Conservation (phyloP, 2,329 filamentous ascomycete genomes). For the Talaromyces sp. region DNA sequence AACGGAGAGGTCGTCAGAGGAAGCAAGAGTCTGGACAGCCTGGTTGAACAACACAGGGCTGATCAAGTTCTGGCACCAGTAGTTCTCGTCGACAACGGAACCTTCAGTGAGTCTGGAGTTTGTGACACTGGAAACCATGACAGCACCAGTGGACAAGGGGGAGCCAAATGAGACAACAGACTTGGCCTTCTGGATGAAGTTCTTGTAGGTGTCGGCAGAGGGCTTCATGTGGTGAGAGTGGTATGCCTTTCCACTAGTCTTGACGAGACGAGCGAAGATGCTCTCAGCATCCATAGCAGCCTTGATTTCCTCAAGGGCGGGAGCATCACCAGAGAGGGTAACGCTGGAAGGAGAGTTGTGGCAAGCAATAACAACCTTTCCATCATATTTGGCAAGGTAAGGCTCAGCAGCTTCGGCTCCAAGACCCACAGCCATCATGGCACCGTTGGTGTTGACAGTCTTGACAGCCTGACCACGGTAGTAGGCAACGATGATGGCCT, state of each 20-base stretch:
- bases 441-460: conserved; percentile 13
- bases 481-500: conserved; percentile 41
- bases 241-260: conserved; percentile 24
- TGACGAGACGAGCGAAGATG: conserved; percentile 24
- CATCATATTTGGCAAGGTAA: conserved; percentile 15
- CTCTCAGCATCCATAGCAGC: conserved; percentile 19
- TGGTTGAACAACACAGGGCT: conserved; percentile 12
- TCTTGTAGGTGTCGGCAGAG: conserved; percentile 29
- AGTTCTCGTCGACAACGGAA: not conserved
- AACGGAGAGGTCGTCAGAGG: not conserved
- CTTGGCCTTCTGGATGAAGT: not conserved
- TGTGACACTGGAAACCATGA: conserved; percentile 2
- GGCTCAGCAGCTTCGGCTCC: conserved; percentile 3
- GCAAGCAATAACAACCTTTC: conserved; percentile 31
- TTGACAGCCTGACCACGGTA: conserved; percentile 32
- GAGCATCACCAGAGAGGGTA: conserved; percentile 35
- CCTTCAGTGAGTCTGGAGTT: not conserved
- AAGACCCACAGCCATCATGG: conserved; percentile 25
- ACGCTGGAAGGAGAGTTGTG: conserved; percentile 38
- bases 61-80: conserved; percentile 13
- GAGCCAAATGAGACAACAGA: not conserved
- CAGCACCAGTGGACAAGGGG: not conserved
- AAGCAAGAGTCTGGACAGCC: not conserved
- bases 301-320: conserved; percentile 23
- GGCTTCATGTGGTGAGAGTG: conserved; percentile 28